Evolutionary conservation across 352 stramenopile genomes (phyloP).

Genomic region (Pythium dissimile): DNA sequence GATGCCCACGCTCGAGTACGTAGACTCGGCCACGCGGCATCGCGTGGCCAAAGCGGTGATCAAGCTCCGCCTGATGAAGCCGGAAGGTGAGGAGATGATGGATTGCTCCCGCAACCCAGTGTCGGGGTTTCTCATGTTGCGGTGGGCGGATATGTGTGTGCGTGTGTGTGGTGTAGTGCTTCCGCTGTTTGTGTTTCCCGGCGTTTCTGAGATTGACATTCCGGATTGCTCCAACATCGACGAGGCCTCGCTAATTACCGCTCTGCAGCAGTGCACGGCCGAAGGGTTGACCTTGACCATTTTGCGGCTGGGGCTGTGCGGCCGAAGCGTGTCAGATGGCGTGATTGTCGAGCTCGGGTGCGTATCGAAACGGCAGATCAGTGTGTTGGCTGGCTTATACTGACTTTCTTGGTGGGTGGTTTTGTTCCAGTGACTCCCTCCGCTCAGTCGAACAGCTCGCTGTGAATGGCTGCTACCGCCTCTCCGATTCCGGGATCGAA

Average conservation of each 20-base stretch:
- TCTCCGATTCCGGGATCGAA: constrained; percentile 66
- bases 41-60: constrained; percentile 55
- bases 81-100: no score
- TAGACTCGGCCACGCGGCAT: constrained; percentile 59
- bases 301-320: constrained; percentile 66
- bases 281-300: constrained; percentile 45
- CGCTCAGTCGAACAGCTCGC: constrained; percentile 61
- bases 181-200: constrained; percentile 77
- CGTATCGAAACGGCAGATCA: background rate
- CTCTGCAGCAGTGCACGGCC: constrained; percentile 47
- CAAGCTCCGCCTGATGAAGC: constrained; percentile 53
- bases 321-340: constrained; percentile 69
- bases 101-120: no score
- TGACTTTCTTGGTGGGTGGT: background rate
- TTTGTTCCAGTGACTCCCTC: constrained; percentile 37
- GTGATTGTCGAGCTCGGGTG: constrained; percentile 69
- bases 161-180: constrained; percentile 41
- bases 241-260: constrained; percentile 50
- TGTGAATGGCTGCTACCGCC: constrained; percentile 71
- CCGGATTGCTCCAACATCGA: constrained; percentile 81
- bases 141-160: no score
- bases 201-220: constrained; percentile 78
- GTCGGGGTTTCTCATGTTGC: no score
- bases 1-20: constrained; percentile 65
- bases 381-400: background rate